These are phyloP conservation scores for Fraxinus paxiana DNA, from an alignment of 305 asterid species.

Conservation along the genomic window DNA sequence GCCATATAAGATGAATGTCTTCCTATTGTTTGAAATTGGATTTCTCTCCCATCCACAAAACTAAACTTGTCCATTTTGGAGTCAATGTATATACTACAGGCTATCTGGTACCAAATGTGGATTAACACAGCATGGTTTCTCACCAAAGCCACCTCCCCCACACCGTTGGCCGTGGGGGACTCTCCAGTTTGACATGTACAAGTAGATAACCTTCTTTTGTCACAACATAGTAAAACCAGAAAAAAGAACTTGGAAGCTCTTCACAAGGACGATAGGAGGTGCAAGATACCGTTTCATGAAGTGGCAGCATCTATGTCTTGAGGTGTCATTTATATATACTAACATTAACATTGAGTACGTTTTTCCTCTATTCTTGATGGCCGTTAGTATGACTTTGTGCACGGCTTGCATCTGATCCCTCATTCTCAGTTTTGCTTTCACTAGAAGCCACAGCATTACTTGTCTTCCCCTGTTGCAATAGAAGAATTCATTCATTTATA, in stretches of 20 bases:
- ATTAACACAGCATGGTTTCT: neutral
- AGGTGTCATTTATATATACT: neutral
- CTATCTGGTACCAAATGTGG: neutral
- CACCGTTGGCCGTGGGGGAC: neutral
- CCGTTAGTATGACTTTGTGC: slow-evolving; percentile 22
- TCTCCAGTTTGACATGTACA: neutral
- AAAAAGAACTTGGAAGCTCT: neutral
- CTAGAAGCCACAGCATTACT: slow-evolving; percentile 21
- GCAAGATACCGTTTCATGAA: slow-evolving; percentile 1
- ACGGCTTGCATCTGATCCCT: slow-evolving; percentile 31
- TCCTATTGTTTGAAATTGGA: neutral
- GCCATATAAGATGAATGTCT: neutral
- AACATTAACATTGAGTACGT: neutral
- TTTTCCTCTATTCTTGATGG: slow-evolving; percentile 21
- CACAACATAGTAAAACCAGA: neutral
- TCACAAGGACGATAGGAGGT: neutral
- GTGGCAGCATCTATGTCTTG: neutral
- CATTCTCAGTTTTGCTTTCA: slow-evolving; percentile 31
- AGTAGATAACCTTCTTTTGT: neutral
- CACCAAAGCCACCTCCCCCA: neutral
- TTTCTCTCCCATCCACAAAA: neutral
- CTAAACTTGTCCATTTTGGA: neutral
- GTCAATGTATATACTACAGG: neutral
- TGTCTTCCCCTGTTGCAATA: slow-evolving; percentile 47
- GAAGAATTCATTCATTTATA: neutral